phyloP scores from a whole-genome alignment of 805 yeast genomes.

The Cyberlindnera galapagoensis region DNA sequence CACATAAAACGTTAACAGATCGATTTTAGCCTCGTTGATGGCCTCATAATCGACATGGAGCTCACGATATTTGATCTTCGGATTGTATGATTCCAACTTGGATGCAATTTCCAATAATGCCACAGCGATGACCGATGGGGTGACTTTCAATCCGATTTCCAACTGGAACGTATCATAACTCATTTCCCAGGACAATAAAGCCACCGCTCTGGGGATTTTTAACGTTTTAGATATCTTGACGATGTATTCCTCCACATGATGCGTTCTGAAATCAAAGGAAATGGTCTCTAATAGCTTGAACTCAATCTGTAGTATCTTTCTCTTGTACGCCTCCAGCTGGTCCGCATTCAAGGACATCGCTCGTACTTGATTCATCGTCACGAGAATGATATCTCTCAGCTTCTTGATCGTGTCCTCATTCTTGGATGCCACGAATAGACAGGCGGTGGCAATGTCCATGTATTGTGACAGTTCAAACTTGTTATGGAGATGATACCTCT shows the following conservation, averaged over 20 bases:
- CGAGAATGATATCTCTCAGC: slow-evolving; percentile 50
- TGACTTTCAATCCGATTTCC: slow-evolving; percentile 59
- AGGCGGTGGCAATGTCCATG: slow-evolving; percentile 59
- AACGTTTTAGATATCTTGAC: slow-evolving; percentile 53
- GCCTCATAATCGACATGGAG: slow-evolving; percentile 18
- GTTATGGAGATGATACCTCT: slow-evolving; percentile 63
- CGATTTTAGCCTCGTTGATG: slow-evolving; percentile 44
- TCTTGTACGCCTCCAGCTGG: slow-evolving; percentile 47
- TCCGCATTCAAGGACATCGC: slow-evolving; percentile 24
- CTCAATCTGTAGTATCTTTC: slow-evolving; percentile 53
- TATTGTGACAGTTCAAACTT: slow-evolving; percentile 47
- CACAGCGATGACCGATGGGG: slow-evolving; percentile 71
- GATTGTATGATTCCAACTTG: slow-evolving; percentile 34
- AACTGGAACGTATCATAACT: slow-evolving; percentile 69
- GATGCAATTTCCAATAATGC: slow-evolving; percentile 58
- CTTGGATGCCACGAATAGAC: slow-evolving; percentile 66
- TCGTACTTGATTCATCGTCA: slow-evolving; percentile 30
- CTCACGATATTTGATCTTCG: slow-evolving; percentile 10
- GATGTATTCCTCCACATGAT: slow-evolving; percentile 59
- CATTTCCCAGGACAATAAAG: slow-evolving; percentile 65
- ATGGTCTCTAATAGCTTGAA: slow-evolving; percentile 68
- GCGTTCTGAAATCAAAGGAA: slow-evolving; percentile 72
- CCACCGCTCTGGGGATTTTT: slow-evolving; percentile 37
- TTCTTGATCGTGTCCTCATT: slow-evolving; percentile 82
- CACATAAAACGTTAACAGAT: slow-evolving; percentile 54